Evolutionary conservation across 129 eudicot species (phyloP).

Genomic region (Ambrosia artemisiifolia): DNA sequence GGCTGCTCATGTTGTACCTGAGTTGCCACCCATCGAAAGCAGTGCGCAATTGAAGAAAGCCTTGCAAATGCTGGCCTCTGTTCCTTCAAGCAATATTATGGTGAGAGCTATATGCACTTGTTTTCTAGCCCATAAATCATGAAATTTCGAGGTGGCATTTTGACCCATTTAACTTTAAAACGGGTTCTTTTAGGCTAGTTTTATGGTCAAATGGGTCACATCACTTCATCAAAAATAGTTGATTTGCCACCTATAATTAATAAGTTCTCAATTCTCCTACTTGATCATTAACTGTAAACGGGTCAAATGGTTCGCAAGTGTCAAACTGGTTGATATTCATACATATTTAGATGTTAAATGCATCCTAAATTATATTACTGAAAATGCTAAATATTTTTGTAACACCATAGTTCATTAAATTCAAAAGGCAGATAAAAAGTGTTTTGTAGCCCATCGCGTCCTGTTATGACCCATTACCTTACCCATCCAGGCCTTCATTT

Average conservation of each 20-base stretch:
- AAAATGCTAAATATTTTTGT: background rate
- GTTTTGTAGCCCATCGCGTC: background rate
- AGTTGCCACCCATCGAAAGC: slow-evolving; percentile 61
- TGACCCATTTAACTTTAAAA: background rate
- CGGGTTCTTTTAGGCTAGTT: background rate
- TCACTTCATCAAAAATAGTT: background rate
- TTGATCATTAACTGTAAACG: background rate
- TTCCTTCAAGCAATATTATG: slow-evolving; percentile 66
- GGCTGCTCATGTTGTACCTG: slow-evolving; percentile 74
- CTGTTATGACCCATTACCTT: background rate
- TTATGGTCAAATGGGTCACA: background rate
- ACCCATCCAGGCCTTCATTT: background rate
- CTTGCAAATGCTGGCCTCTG: slow-evolving; percentile 67
- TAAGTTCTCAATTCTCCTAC: background rate
- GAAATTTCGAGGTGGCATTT: background rate
- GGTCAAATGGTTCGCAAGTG: background rate
- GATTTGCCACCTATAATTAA: background rate
- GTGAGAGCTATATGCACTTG: slow-evolving; percentile 33
- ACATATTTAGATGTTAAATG: background rate
- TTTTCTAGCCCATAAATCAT: background rate
- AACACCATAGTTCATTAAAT: background rate
- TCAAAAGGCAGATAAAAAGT: background rate
- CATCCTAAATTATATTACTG: background rate
- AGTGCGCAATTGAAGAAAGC: slow-evolving; percentile 76
- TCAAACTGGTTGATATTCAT: background rate